A percentile compares a stretch with the other conserved stretches of the same genome.
These are phyloP conservation scores for Gastrodia elata DNA, from an alignment of 106 monocot species.

Conservation along the genomic window DNA sequence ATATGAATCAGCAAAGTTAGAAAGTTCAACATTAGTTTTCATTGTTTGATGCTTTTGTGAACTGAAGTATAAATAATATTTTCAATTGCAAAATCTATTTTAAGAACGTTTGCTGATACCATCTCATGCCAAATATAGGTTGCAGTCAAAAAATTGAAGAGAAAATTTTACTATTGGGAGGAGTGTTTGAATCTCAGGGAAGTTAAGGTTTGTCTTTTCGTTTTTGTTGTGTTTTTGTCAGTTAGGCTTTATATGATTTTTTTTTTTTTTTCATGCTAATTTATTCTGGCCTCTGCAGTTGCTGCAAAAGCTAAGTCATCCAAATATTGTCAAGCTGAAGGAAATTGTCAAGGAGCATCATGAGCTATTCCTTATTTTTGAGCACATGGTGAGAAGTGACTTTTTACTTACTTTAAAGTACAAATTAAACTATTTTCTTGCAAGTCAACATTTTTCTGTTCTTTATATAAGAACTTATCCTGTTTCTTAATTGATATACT, in stretches of 20 bases:
- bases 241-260: background rate
- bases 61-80: background rate
- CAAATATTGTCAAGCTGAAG: conserved; percentile 70
- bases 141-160: conserved; percentile 91
- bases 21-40: background rate
- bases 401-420: background rate
- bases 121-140: conserved; percentile 33
- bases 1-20: background rate
- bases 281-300: conserved; percentile 27
- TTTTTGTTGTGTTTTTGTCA: background rate
- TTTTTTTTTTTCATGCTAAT: background rate
- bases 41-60: background rate
- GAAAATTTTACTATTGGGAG: conserved; percentile 71
- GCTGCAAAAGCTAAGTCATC: conserved; percentile 55
- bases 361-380: conserved; percentile 74
- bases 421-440: background rate
- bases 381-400: conserved; percentile 48
- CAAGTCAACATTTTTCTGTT: background rate
- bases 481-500: background rate
- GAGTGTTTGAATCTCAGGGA: conserved; percentile 71
- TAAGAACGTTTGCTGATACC: background rate
- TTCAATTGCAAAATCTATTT: background rate
- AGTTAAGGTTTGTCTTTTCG: conserved; percentile 46
- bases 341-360: conserved; percentile 58
- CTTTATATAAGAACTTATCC: background rate